Evolutionary conservation across 108 stramenopile genomes (phyloP).

Genomic region (Cyclostephanos invisitatus): DNA sequence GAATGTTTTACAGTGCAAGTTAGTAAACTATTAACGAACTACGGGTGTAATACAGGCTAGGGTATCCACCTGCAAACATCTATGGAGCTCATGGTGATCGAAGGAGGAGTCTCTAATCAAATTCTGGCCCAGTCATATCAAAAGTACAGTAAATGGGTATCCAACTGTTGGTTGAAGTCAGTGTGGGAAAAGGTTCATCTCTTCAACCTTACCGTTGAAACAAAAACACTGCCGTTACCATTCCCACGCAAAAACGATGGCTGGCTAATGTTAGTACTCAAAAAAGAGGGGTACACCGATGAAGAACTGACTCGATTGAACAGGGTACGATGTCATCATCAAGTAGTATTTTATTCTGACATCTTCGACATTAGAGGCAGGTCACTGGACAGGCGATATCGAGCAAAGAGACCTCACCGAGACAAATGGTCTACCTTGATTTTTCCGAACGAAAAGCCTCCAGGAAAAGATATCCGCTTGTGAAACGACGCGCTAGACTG

Average conservation of each 20-base stretch:
- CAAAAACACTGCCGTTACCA: not conserved
- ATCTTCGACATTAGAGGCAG: not conserved
- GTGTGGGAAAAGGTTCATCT: too few species aligned
- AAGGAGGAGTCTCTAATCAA: constrained; percentile 1
- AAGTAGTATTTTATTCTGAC: not conserved
- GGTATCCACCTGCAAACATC: too few species aligned
- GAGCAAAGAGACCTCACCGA: not conserved
- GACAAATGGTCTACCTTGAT: not conserved
- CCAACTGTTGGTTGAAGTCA: constrained; percentile 6
- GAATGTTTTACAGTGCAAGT: not conserved
- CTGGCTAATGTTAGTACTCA: not conserved
- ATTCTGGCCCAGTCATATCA: not conserved
- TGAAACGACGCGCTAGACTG: not conserved
- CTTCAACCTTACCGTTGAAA: not conserved
- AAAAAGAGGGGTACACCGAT: not conserved
- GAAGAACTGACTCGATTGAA: not conserved
- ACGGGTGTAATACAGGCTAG: too few species aligned
- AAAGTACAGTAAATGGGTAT: not conserved
- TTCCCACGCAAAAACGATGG: not conserved
- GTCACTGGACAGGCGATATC: not conserved
- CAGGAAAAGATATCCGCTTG: not conserved
- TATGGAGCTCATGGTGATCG: too few species aligned
- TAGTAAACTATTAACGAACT: too few species aligned
- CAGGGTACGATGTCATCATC: not conserved
- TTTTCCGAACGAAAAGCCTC: not conserved